Evolutionary conservation across 176 grass and related monocot species (phyloP).

Genomic region (Musa acuminata): DNA sequence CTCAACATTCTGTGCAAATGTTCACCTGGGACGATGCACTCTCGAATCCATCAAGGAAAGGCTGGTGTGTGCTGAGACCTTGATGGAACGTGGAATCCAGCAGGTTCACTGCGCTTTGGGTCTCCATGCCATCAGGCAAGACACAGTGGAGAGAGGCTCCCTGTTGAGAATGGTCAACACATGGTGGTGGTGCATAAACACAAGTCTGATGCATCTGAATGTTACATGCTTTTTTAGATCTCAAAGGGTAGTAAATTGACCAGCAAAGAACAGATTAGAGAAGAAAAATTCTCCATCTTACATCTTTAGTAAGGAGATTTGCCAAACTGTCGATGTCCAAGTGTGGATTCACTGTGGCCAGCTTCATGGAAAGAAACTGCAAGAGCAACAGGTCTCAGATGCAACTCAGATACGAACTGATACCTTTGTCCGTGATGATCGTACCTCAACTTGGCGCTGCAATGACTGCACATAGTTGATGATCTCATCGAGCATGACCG

Average conservation of each 20-base stretch:
- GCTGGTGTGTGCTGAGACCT: conserved; percentile 24
- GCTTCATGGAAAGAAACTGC: conserved; percentile 99
- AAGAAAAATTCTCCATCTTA: conserved; percentile 21
- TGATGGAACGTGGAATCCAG: conserved; percentile 42
- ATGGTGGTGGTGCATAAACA: conserved; percentile 53
- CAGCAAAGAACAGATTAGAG: not conserved
- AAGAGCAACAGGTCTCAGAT: conserved; percentile 29
- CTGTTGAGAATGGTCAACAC: conserved; percentile 32
- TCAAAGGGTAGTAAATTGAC: not conserved
- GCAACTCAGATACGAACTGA: not conserved
- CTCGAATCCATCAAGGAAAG: conserved; percentile 39
- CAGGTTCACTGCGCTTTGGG: conserved; percentile 25
- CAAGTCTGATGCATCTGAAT: conserved; percentile 64
- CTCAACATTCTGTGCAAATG: not conserved
- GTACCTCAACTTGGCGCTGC: conserved; percentile 99
- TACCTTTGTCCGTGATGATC: conserved; percentile 15
- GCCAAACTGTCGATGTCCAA: conserved; percentile 69
- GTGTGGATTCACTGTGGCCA: conserved; percentile 81
- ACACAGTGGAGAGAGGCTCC: conserved; percentile 28
- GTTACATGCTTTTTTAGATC: not conserved
- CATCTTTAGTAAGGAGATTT: conserved; percentile 69
- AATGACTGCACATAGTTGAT: conserved; percentile 99
- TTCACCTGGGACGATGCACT: conserved; percentile 59
- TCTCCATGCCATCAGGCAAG: conserved; percentile 8
- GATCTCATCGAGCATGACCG: conserved; percentile 99